Evolutionary conservation across 352 stramenopile species (phyloP).

Genomic region (Hyphochytrium catenoides): DNA sequence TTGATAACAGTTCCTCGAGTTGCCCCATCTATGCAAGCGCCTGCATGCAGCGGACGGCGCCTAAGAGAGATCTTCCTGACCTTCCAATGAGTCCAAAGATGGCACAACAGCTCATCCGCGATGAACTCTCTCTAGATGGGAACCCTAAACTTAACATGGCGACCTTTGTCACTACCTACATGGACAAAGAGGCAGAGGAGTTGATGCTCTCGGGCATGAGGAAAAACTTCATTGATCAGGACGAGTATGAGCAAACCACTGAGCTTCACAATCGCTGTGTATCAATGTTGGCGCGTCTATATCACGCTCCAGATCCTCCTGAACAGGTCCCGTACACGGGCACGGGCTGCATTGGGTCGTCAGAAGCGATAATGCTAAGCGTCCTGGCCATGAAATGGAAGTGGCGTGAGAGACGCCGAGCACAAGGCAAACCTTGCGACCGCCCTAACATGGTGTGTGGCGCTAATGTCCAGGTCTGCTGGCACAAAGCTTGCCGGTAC

Average conservation of each 20-base stretch:
- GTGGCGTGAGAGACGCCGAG: conserved; percentile 59
- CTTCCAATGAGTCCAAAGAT: conserved; percentile 35
- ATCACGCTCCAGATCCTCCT: conserved; percentile 33
- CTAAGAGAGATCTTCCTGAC: conserved; percentile 8
- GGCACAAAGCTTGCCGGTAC: conserved; percentile 83
- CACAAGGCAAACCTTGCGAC: conserved; percentile 39
- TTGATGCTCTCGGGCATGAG: conserved; percentile 56
- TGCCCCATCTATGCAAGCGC: no score
- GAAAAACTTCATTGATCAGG: conserved; percentile 78
- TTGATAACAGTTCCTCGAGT: no score
- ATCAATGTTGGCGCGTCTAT: conserved; percentile 71
- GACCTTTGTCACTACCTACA: conserved; percentile 73
- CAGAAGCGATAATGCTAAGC: conserved; percentile 70
- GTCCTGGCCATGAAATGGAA: conserved; percentile 69
- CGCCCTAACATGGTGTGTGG: conserved; percentile 77
- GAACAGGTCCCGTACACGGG: conserved; percentile 39
- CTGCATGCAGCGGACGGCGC: no score
- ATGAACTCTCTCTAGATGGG: conserved; percentile 61
- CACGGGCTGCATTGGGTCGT: conserved; percentile 70
- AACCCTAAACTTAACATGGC: conserved; percentile 74
- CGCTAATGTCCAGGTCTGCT: conserved; percentile 68
- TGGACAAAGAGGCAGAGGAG: conserved; percentile 68
- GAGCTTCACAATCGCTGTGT: conserved; percentile 79
- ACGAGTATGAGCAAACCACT: conserved; percentile 72
- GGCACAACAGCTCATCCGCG: conserved; percentile 60